A percentile compares a stretch with the other conserved stretches of the same genome.
Evolutionary conservation across 805 yeast species (phyloP).

Genomic region (Saccharomycopsis fermentans): DNA sequence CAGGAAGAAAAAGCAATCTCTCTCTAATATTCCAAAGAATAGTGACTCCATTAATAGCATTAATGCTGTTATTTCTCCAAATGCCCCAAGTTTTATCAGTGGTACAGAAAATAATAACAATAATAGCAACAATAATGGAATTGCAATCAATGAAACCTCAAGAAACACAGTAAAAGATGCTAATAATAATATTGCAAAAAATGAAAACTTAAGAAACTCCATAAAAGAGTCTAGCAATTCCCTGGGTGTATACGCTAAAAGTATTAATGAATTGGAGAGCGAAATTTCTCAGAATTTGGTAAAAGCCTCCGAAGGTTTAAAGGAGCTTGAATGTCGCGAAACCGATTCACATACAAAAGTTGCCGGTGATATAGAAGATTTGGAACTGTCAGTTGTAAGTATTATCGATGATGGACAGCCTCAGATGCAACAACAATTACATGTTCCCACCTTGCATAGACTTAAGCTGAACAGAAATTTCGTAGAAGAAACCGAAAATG

Average conservation of each 20-base stretch:
- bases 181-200: neutral
- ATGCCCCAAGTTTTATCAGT: neutral
- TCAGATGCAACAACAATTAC: neutral
- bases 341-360: conserved; percentile 16
- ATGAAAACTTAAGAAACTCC: neutral
- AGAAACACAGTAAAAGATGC: conserved; percentile 2
- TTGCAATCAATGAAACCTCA: neutral
- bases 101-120: neutral
- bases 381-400: neutral
- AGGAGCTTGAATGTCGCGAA: conserved; percentile 22
- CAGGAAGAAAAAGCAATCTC: conserved; percentile 23
- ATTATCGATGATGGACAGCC: neutral
- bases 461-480: neutral
- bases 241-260: neutral
- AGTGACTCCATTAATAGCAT: neutral
- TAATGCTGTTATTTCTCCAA: conserved; percentile 6
- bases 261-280: conserved; percentile 16
- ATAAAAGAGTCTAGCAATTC: neutral
- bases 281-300: conserved; percentile 20
- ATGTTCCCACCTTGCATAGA: neutral
- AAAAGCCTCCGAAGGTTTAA: conserved; percentile 22
- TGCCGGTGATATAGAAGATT: neutral
- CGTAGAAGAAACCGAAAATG: conserved; percentile 1
- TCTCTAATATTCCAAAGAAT: conserved; percentile 19
- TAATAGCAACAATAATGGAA: no score